A percentile compares a stretch with the other conserved stretches of the same genome.
Conservation (phyloP, 768 basidiomycete genomes). For the Psilocybe tampanensis region DNA sequence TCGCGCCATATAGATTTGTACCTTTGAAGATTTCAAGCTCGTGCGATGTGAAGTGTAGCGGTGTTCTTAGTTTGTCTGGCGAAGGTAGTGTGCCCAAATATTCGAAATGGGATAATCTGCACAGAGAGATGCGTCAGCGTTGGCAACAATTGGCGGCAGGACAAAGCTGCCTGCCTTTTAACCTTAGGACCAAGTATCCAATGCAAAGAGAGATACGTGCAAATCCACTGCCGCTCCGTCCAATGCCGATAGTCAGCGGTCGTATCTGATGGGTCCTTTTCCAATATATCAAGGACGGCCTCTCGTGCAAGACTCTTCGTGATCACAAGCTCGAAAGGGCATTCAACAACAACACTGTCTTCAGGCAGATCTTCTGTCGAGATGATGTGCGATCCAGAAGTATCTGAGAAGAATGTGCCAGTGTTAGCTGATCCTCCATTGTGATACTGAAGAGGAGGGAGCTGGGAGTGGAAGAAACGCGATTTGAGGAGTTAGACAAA, state of each 20-base stretch:
- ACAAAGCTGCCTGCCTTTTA: slow-evolving; percentile 29
- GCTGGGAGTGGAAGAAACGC: background rate
- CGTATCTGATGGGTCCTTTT: slow-evolving; percentile 14
- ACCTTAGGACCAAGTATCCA: slow-evolving; percentile 45
- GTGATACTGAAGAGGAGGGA: background rate
- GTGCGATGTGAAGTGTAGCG: slow-evolving; percentile 64
- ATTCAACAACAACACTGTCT: slow-evolving; percentile 62
- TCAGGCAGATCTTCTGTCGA: slow-evolving; percentile 48
- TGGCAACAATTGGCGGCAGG: background rate
- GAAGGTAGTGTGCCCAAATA: slow-evolving; percentile 75
- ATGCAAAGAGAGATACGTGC: slow-evolving; percentile 68
- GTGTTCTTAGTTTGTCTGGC: slow-evolving; percentile 58
- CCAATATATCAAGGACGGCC: slow-evolving; percentile 45
- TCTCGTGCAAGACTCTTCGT: slow-evolving; percentile 50
- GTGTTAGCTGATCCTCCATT: slow-evolving; percentile 2
- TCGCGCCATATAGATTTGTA: slow-evolving; percentile 81
- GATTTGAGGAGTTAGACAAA: slow-evolving; percentile 2
- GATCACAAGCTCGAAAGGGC: slow-evolving; percentile 67
- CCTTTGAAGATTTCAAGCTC: slow-evolving; percentile 75
- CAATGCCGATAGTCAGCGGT: slow-evolving; percentile 35
- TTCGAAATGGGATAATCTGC: slow-evolving; percentile 46
- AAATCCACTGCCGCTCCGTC: slow-evolving; percentile 70
- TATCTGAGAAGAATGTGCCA: slow-evolving; percentile 22
- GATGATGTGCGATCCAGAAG: slow-evolving; percentile 51
- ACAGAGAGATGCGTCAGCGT: slow-evolving; percentile 13